Evolutionary conservation across 2,329 filamentous ascomycete genomes (phyloP).

Genomic region (Septoria petroselini): DNA sequence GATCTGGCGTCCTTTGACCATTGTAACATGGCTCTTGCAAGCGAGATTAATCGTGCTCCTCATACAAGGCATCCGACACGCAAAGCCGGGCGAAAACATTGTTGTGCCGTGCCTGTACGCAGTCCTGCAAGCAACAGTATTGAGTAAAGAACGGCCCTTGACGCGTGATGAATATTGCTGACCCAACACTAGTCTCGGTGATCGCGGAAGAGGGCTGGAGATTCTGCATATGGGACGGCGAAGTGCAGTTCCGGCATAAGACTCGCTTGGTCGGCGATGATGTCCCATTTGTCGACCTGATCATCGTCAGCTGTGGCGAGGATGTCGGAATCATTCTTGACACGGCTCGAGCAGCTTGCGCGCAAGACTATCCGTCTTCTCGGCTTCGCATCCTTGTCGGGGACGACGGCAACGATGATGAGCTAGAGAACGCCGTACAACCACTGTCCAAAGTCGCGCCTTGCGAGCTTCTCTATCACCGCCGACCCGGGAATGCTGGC

Average conservation of each 20-base stretch:
- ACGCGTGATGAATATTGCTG: neutral
- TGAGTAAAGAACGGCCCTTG: no score
- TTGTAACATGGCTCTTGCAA: neutral
- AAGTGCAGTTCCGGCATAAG: neutral
- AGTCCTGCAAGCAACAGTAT: neutral
- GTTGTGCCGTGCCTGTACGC: neutral
- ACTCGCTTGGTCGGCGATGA: conserved; percentile 23
- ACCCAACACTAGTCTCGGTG: neutral
- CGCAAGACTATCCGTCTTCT: conserved; percentile 43
- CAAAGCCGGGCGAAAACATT: neutral
- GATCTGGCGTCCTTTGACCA: neutral
- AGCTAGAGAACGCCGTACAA: conserved; percentile 39
- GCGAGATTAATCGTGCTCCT: neutral
- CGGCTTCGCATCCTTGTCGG: conserved; percentile 41
- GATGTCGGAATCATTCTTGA: conserved; percentile 44
- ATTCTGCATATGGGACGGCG: neutral
- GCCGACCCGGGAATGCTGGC: conserved; percentile 42
- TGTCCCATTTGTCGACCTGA: conserved; percentile 44
- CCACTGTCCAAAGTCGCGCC: conserved; percentile 39
- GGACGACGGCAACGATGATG: conserved; percentile 41
- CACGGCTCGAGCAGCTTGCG: conserved; percentile 40
- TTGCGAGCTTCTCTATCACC: conserved; percentile 41
- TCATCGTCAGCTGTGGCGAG: conserved; percentile 47
- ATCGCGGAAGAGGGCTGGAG: neutral
- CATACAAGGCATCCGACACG: neutral